Conservation (phyloP, 768 basidiomycete species). For the Termitomyces sp. region DNA sequence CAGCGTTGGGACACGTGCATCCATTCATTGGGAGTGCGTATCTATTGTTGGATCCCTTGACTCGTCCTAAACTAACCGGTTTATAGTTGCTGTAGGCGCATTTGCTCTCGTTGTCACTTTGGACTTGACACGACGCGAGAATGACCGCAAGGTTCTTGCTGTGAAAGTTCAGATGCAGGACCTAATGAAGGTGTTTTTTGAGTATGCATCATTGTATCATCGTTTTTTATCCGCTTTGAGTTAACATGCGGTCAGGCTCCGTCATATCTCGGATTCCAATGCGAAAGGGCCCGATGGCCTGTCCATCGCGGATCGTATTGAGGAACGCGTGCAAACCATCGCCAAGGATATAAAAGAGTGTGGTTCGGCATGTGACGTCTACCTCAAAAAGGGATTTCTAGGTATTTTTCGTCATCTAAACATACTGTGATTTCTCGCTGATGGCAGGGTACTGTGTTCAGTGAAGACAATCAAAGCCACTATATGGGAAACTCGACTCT, state of each 20-base stretch:
- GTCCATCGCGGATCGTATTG: slow-evolving; percentile 25
- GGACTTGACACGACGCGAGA: slow-evolving; percentile 43
- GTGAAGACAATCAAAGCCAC: slow-evolving; percentile 31
- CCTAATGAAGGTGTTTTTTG: slow-evolving; percentile 40
- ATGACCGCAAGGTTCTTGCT: slow-evolving; percentile 42
- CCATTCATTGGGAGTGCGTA: slow-evolving; percentile 31
- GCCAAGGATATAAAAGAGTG: slow-evolving; percentile 38
- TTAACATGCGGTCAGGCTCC: slow-evolving; percentile 18
- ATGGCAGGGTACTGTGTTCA: slow-evolving; percentile 5
- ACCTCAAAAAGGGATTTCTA: slow-evolving; percentile 37
- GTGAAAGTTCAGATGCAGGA: slow-evolving; percentile 47
- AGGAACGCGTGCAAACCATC: slow-evolving; percentile 22
- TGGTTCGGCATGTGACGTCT: slow-evolving; percentile 40
- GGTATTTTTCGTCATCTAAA: slow-evolving; percentile 18
- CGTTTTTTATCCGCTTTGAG: background rate
- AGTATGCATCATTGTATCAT: slow-evolving; percentile 24
- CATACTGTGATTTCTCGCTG: background rate
- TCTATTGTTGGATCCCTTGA: background rate
- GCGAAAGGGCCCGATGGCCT: slow-evolving; percentile 26
- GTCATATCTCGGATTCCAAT: slow-evolving; percentile 19
- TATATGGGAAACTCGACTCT: slow-evolving; percentile 33
- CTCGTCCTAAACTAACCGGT: background rate
- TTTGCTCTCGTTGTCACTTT: slow-evolving; percentile 45
- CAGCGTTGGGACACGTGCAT: slow-evolving; percentile 29
- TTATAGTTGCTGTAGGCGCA: slow-evolving; percentile 39